Percentiles rank a stretch among this genome's conserved stretches.
phyloP scores from a whole-genome alignment of 306 rosid genomes.

The Pyrus bretschneideri region DNA sequence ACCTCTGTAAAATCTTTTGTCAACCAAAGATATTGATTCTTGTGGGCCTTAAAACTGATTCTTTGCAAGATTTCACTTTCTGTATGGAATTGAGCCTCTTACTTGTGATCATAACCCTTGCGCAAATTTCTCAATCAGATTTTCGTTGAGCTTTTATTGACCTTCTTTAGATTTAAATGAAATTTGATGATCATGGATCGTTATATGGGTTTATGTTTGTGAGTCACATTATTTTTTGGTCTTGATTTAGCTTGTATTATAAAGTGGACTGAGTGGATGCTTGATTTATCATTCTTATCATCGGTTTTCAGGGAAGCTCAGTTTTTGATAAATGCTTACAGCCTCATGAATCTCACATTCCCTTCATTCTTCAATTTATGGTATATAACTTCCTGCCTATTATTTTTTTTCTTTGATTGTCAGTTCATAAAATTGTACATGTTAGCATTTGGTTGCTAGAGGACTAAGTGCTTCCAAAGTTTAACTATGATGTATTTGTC shows the following conservation, averaged over 20 bases:
- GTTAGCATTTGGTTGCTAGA: not conserved
- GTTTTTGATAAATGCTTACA: constrained; percentile 64
- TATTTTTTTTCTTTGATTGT: not conserved
- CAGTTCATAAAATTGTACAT: not conserved
- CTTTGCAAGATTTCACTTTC: not conserved
- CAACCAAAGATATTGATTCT: not conserved
- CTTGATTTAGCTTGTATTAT: not conserved
- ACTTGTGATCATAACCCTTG: not conserved
- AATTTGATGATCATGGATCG: not conserved
- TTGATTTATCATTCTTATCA: not conserved
- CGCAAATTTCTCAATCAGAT: not conserved
- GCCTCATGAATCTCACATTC: constrained; percentile 94
- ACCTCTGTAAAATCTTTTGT: not conserved
- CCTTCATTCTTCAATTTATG: constrained; percentile 51
- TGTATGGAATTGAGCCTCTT: not conserved
- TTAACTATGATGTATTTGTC: too few relatives aligned
- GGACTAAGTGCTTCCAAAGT: not conserved
- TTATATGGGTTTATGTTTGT: not conserved
- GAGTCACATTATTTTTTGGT: not conserved
- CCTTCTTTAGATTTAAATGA: not conserved
- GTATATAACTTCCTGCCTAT: constrained; percentile 10
- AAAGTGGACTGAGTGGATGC: not conserved
- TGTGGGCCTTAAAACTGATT: not conserved
- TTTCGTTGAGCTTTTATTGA: not conserved
- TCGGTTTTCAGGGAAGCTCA: constrained; percentile 64